Evolutionary conservation across 225 moss, liverwort and hornwort genomes (phyloP), one percentile per base, ranked within the genome.

Genomic region (Sphagnum tenellum): DNA sequence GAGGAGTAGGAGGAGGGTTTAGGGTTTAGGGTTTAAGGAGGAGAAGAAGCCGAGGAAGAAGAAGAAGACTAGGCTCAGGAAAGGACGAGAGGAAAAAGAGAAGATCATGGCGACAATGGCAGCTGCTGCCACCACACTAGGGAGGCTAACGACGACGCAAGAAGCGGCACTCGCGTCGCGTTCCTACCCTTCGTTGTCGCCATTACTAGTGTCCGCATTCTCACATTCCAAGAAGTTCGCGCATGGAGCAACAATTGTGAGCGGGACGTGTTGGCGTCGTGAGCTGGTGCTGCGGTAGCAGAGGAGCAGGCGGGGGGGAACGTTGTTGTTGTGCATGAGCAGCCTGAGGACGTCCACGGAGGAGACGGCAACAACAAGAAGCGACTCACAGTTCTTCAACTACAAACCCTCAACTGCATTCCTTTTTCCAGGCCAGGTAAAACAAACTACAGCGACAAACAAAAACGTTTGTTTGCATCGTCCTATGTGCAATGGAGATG

Each of bases 381-480:
- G 62, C 53, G 93, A 98, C 64, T 50, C 74, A 1, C 67, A 79
- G 9, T 98, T 98, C 12, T 72, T 80, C 5, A 83, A 90, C 60
- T 98, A 93, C 73, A 93, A 84, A 69, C 81, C 86, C 10, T 76
- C 85, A 59, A 86, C 81, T 52, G 96, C 87, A 44, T 98, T 98
- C 64, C 82, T 98, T 50, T 98, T 98, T 47, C 96, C 96, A 48
- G 96, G 96, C 44, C 93, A 92, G 85, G 89, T 89, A n/a, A 67
- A 48, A 7, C 12, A 66, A 7, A 44, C 46, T 48, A 13, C 13
- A 44, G 8, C 4, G 12, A 2, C n/a, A n/a, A n/a, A n/a, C n/a
- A n/a, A n/a, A n/a, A n/a, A n/a, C n/a, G n/a, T n/a, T n/a, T n/a
- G n/a, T n/a, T n/a, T n/a, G n/a, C n/a, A n/a, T n/a, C n/a, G n/a